phyloP scores from a whole-genome alignment of 2,329 filamentous ascomycete species.

The Botrytis fabae region DNA sequence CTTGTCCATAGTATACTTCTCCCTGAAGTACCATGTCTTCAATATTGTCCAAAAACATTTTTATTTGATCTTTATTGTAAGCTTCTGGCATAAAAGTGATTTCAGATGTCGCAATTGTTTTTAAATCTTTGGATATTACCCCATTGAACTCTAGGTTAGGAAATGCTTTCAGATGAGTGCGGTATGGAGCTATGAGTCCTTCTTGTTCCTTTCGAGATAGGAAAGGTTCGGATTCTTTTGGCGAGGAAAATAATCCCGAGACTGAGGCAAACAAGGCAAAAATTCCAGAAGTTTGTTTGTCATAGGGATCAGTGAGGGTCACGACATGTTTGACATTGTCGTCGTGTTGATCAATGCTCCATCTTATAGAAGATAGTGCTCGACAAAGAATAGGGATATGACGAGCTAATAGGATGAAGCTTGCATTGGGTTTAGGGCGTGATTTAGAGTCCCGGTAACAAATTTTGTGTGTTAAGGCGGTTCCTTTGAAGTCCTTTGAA shows the following conservation, averaged over 20 bases:
- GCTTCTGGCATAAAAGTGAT: background rate
- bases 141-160: background rate
- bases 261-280: background rate
- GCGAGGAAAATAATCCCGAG: background rate
- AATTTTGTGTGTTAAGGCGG: background rate
- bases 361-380: background rate
- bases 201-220: background rate
- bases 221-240: background rate
- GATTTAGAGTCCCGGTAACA: background rate
- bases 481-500: background rate
- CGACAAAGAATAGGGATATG: background rate
- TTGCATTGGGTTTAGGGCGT: background rate
- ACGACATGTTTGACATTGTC: background rate
- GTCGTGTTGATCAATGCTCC: background rate
- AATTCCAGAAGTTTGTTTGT: no score
- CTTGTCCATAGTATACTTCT: accelerated
- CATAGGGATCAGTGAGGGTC: background rate
- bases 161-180: background rate
- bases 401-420: background rate
- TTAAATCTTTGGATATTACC: background rate
- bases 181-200: background rate
- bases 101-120: background rate
- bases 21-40: background rate
- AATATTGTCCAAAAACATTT: no score
- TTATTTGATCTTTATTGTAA: no score